Base-by-base conservation (phyloP, 805 yeast genomes). In the Sugiyamaella marilandica region DNA sequence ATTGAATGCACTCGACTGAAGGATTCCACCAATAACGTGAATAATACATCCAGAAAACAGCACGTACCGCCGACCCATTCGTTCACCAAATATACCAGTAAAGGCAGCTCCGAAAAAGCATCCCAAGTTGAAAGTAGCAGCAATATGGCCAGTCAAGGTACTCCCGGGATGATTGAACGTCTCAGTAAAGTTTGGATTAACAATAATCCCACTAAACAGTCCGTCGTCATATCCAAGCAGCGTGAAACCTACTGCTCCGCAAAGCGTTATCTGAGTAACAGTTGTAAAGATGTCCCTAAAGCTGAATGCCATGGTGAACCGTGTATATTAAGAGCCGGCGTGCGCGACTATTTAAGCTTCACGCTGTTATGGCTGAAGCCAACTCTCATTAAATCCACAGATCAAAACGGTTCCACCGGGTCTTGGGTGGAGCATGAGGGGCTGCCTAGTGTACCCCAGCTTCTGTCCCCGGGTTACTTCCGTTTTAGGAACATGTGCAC, bases 31-130 rank as follows among this genome's bases (percentile, higher is more conserved):
- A 41, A 83, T 52, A 39, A 78, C 74, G 59, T 83, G 78, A 52
- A 82, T 71, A 19, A 70, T 21, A 44, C 81, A 72, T 32, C 90
- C 90, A 19, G 69, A 32, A n/a, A 80, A 65, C 47, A 85, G 77
- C 55, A 79, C 65, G 31, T 78, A 78, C 68, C 84, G 79, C 71
- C 92, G 82, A 51, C 92, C 91, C 46, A 70, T 62, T 41, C 52
- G 66, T 57, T 82, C 87, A 67, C 88, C 90, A 52, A 72, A 65
- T 53, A 73, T 71, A 67, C 82, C 74, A n/a, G 81, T 82, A 45
- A 78, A 71, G 33, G 84, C 62, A 5, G 89, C 85, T 57, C 91
- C 90, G 57, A 78, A 74, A 74, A 85, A 81, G 69, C 89, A 83
- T 41, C 91, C 94, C 46, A 85, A 61, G 37, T 85, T 89, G 62